Evolutionary conservation across 768 basidiomycete species (phyloP).

Genomic region (Suillus decipiens): DNA sequence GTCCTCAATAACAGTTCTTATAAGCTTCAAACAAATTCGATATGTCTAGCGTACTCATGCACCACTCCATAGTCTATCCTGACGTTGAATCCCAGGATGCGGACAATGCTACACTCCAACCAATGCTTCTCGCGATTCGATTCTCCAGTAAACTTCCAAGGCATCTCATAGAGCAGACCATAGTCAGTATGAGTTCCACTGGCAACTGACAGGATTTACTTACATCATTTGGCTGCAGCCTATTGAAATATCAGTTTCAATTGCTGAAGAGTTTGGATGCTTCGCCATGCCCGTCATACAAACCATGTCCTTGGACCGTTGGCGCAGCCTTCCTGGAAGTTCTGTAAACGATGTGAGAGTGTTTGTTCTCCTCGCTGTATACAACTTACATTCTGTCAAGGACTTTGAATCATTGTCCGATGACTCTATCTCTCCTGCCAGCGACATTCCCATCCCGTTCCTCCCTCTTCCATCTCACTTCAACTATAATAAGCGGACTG

Average conservation of each 20-base stretch:
- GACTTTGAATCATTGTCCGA: background rate
- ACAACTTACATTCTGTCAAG: background rate
- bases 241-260: background rate
- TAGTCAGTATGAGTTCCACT: background rate
- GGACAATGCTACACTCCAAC: background rate
- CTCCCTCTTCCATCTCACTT: background rate
- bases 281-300: background rate
- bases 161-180: background rate
- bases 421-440: background rate
- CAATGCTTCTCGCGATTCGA: background rate
- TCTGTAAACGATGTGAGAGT: background rate
- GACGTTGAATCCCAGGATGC: background rate
- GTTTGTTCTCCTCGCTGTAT: background rate
- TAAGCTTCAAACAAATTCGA: background rate
- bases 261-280: background rate
- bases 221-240: background rate
- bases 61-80: background rate
- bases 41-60: background rate
- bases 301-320: background rate
- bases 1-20: background rate
- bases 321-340: background rate
- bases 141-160: background rate
- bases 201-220: background rate
- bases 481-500: background rate
- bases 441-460: background rate